These are phyloP conservation scores for Athelia sp. DNA, from an alignment of 1,284 basidiomycete species.

Conservation along the genomic window DNA sequence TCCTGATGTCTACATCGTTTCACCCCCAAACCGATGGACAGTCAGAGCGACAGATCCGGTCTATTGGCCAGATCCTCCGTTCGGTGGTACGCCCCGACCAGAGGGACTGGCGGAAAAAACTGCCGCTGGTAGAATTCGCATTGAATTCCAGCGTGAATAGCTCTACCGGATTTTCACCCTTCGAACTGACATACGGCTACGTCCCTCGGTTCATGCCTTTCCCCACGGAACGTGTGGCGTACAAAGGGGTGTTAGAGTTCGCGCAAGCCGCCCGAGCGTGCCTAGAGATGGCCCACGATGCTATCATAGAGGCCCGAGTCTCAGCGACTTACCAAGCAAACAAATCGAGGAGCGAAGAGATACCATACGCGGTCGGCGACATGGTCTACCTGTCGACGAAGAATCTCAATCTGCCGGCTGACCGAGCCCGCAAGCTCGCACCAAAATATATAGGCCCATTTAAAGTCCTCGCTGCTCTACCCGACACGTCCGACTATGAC, in stretches of 20 bases:
- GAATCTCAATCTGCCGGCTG: constrained; percentile 24
- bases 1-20: constrained; percentile 7
- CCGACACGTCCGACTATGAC: constrained; percentile 17
- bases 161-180: no score
- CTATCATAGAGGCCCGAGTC: constrained; percentile 16
- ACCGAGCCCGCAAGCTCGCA: constrained; percentile 18
- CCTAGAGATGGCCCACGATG: no score
- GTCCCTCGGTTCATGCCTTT: constrained; percentile 21
- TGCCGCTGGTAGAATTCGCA: constrained; percentile 29
- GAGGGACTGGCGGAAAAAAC: constrained; percentile 24
- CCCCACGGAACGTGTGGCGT: constrained; percentile 15
- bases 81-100: constrained; percentile 23
- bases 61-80: constrained; percentile 21
- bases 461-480: constrained; percentile 15
- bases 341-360: constrained; percentile 10
- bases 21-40: no score
- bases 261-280: constrained; percentile 18
- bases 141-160: no score
- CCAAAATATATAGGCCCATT: constrained; percentile 29
- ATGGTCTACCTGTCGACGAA: constrained; percentile 25
- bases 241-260: constrained; percentile 2
- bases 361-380: constrained; percentile 12
- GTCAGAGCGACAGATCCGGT: constrained; percentile 18
- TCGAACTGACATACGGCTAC: constrained; percentile 29
- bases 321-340: constrained; percentile 24